Evolutionary conservation across 2,329 filamentous ascomycete species (phyloP).

Genomic region (Pseudopyricularia cyperi): DNA sequence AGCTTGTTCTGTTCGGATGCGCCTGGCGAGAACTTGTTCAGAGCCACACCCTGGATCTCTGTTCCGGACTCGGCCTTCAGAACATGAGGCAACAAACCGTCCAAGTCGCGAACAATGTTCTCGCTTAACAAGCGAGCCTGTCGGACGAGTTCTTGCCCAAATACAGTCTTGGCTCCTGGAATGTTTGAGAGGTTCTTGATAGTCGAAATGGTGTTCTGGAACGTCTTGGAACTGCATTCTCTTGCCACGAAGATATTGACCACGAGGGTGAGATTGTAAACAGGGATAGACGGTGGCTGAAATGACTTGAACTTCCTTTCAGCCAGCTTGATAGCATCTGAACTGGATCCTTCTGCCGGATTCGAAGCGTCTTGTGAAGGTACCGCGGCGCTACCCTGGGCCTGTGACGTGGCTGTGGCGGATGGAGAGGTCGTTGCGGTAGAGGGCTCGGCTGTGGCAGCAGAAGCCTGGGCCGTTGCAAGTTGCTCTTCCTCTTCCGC

Average conservation of each 20-base stretch:
- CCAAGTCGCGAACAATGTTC: slow-evolving; percentile 72
- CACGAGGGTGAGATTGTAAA: slow-evolving; percentile 83
- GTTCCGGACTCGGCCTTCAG: slow-evolving; percentile 76
- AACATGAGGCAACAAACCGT: slow-evolving; percentile 76
- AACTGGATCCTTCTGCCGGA: slow-evolving; percentile 1
- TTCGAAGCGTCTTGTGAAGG: background rate
- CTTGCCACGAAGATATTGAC: slow-evolving; percentile 92
- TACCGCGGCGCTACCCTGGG: background rate
- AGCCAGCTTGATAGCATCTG: slow-evolving; percentile 10
- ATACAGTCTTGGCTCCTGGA: slow-evolving; percentile 75
- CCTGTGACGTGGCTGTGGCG: slow-evolving; percentile 2
- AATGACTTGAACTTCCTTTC: slow-evolving; percentile 44
- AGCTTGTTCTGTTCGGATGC: slow-evolving; percentile 96
- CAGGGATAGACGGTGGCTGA: slow-evolving; percentile 72
- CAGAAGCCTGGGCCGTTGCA: slow-evolving; percentile 10
- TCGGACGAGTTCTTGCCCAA: slow-evolving; percentile 82
- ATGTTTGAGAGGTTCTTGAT: slow-evolving; percentile 96
- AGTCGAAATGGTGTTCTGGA: slow-evolving; percentile 94
- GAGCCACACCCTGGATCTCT: slow-evolving; percentile 86
- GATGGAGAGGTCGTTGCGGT: background rate
- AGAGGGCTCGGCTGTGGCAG: slow-evolving; percentile 4
- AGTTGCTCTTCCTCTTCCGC: slow-evolving; percentile 37
- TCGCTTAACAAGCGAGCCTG: slow-evolving; percentile 78
- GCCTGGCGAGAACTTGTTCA: slow-evolving; percentile 90
- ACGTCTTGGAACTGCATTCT: slow-evolving; percentile 95